Evolutionary conservation across 106 monocot species (phyloP), one percentile per base, ranked within the genome.

Genomic region (Triglochin maritima): DNA sequence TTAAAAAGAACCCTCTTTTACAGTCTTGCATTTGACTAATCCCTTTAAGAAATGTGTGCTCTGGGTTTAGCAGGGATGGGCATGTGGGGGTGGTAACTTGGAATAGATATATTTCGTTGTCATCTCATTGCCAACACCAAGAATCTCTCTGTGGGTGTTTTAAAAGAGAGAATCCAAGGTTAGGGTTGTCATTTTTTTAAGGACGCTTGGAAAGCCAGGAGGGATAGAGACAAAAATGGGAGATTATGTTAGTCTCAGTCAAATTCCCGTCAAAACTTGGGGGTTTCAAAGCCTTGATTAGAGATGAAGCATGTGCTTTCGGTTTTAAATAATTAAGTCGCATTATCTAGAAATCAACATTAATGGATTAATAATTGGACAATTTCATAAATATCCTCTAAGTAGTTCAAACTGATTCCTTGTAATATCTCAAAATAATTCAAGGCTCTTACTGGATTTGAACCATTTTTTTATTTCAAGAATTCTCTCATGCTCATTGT

Each of bases 1-100:
- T 14, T 16, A 16, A 64, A 64, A 49, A 29, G 12, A 13, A 12
- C 64, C n/a, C 12, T 64, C 49, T 64, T 64, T 64, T 64, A 64
- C 64, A 48, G 64, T 17, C 64, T 48, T 49, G 49, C 64, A 64
- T 64, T 64, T 64, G 64, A 64, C 64, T 49, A 64, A 49, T 49
- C 13, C 64, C 46, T 64, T 6, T 48, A 47, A n/a, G 15, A 46
- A 17, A 45, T 13, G 15, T 4, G 9, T 48, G 9, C 9, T 48
- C 4, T 3, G n/a, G 62, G 62, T 45, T 44, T 62, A 44, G 46
- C 62, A 64, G 48, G 48, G 8, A 55, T 46, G 17, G 29, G 66
- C 66, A 66, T 52, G 66, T 66, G 64, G 64, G 41, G 29, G 50
- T 7, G 29, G 52, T 41, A 16, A 50, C 16, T 66, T 15, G 29